Base-by-base conservation (phyloP, 306 rosid species). In the Trifolium repens region DNA sequence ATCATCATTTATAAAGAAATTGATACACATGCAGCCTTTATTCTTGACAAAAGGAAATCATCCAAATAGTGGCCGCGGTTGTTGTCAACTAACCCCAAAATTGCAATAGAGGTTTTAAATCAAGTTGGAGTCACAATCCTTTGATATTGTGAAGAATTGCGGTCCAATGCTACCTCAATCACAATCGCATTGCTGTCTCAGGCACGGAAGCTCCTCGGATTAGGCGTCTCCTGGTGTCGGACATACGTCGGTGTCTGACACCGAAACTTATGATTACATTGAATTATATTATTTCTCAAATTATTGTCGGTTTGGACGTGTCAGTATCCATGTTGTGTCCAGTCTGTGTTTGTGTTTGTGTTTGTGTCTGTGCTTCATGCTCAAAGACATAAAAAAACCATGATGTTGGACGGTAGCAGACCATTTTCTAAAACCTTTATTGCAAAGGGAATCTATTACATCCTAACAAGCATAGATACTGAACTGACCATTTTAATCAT, bases 401-500 rank as follows among this genome's bases (percentile, higher is more conserved):
- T 26, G 9, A 26, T 26, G 8, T 59, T 2, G 2, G 17, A 59
- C 17, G 2, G 37, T 26, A 0, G 17, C 16, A 7, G 24, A 24
- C 63, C n/a, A 24, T 12, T 13, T 10, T 57, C 2, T 10, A 24
- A 57, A 24, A 13, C 16, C 16, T 15, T 24, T 35, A 59, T 26
- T 58, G n/a, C 64, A 12, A 24, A 0, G 15, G 16, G 64, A 2
- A 3, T 26, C 16, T 2, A 2, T 58, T 58, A 58, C 64, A 26
- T 3, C 9, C 37, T 58, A 26, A 5, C 64, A 50, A 71, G 27
- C 16, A 30, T 60, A 49, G 15, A 69, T 14, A 47, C 50, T 68
- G 75, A 78, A 64, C 26, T 62, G 39, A 50, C 59, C 58, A 19
- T 8, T 49, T 42, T 13, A 19, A 40, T 6, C 79, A 34, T 13